Evolutionary conservation across 2,329 filamentous ascomycete species (phyloP).

Genomic region (Allantophomopsis cytisporea): DNA sequence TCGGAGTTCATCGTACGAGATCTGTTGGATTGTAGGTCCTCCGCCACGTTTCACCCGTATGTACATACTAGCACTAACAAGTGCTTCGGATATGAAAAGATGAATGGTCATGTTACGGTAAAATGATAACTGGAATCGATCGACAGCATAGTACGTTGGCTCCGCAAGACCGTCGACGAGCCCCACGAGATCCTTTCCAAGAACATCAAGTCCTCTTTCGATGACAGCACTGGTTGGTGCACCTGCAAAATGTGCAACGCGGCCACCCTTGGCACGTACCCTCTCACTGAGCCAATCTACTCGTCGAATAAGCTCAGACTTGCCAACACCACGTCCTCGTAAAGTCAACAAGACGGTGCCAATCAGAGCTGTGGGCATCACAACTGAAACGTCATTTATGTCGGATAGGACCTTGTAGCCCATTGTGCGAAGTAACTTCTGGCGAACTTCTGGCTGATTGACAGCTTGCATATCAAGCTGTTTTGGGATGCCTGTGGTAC

Average conservation of each 20-base stretch:
- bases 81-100: conserved; percentile 84
- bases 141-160: conserved; percentile 87
- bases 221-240: conserved; percentile 70
- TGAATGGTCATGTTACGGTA: conserved; percentile 99
- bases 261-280: conserved; percentile 73
- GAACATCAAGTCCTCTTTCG: conserved; percentile 78
- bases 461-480: conserved; percentile 30
- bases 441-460: conserved; percentile 20
- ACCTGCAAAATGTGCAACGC: conserved; percentile 85
- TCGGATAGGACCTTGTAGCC: conserved; percentile 88
- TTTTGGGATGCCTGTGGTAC: conserved; percentile 35
- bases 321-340: conserved; percentile 81
- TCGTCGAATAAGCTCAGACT: conserved; percentile 68
- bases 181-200: conserved; percentile 81
- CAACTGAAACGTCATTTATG: conserved; percentile 91
- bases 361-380: conserved; percentile 95
- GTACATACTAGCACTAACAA: conserved; percentile 86
- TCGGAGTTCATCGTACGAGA: conserved; percentile 58
- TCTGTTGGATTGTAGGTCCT: conserved; percentile 68
- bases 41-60: conserved; percentile 82
- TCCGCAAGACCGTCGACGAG: conserved; percentile 68
- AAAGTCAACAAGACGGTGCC: conserved; percentile 88
- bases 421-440: conserved; percentile 69
- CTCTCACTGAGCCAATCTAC: conserved; percentile 83
- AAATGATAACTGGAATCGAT: conserved; percentile 93